Percentiles rank a stretch among this genome's conserved stretches.
phyloP scores from a whole-genome alignment of 2,329 filamentous ascomycete species.

The Venturia aucupariae region DNA sequence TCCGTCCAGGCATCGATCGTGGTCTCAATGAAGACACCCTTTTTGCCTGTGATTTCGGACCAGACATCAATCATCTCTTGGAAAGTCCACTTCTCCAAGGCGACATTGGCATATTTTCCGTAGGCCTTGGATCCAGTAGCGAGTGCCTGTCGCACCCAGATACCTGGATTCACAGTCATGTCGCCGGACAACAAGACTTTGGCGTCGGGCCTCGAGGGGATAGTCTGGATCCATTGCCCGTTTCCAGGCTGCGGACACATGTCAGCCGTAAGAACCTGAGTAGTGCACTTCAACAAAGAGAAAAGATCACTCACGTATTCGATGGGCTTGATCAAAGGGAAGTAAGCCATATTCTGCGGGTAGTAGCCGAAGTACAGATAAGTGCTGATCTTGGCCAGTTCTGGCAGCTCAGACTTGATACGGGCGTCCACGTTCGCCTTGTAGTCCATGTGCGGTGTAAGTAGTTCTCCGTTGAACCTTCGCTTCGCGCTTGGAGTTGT shows the following conservation, averaged over 20 bases:
- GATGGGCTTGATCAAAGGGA: constrained; percentile 22
- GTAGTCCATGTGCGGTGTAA: constrained; percentile 35
- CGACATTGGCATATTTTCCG: constrained; percentile 23
- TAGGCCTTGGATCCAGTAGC: constrained; percentile 18
- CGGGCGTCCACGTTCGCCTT: constrained; percentile 34
- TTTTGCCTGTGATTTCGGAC: constrained; percentile 24
- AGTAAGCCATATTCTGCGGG: constrained; percentile 24
- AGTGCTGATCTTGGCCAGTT: constrained; percentile 22
- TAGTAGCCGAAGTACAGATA: constrained; percentile 26
- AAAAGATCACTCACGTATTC: constrained; percentile 19
- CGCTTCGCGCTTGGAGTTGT: constrained; percentile 31
- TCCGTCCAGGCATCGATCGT: constrained; percentile 18
- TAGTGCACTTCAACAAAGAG: background rate
- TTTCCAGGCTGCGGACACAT: constrained; percentile 16
- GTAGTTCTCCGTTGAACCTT: constrained; percentile 25
- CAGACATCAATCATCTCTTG: constrained; percentile 22
- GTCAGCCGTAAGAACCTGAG: constrained; percentile 1
- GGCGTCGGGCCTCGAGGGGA: constrained; percentile 22
- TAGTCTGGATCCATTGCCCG: constrained; percentile 21
- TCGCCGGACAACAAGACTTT: constrained; percentile 23
- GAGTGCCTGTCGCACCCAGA: constrained; percentile 24
- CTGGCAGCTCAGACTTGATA: constrained; percentile 29
- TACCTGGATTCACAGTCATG: constrained; percentile 22
- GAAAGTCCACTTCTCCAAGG: constrained; percentile 22
- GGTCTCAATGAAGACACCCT: constrained; percentile 21